Evolutionary conservation across 768 basidiomycete genomes (phyloP), one percentile per base, ranked within the genome.

Genomic region (Dioszegia crocea): DNA sequence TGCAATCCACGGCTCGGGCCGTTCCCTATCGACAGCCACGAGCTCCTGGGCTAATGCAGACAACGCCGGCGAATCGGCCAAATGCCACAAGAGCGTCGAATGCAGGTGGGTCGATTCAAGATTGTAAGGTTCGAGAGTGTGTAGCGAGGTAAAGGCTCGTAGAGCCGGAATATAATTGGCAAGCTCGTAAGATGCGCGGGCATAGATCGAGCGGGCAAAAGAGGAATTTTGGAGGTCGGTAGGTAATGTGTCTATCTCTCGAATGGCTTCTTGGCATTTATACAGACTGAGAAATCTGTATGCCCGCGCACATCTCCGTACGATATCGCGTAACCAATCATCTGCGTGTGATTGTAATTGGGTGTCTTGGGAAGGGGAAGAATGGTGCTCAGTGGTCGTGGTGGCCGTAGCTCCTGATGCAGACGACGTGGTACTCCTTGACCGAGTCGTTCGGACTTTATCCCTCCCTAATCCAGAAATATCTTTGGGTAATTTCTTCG

Each of bases 61-160:
- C 59, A 99, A 82, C 65, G 88, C 84, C 52, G 91, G 85, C 63
- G 84, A 84, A 65, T 85, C 83, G 72, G 89, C 87, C 48, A 96
- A 80, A 78, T 98, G 94, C 94, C 94, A 99, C 44, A 98, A 80
- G 33, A 94, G 83, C 26, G 96, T 96, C 45, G 93, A 96, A 78
- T 91, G 96, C 40, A 92, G 84, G 78, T 98, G 93, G 89, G 96
- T 92, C 76, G 91, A 89, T 81, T 84, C 84, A 58, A 93, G 76
- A 23, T 89, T 85, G 80, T 90, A 88, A n/a, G 93, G 93, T 63
- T 97, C 88, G 60, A 89, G 79, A n/a, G 80, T 80, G 41, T 92
- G 84, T 50, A 90, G 84, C 17, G 85, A 83, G 65, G 84, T 83
- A 81, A 93, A 98, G 21, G 89, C 89, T 69, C 90, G 85, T 73